Evolutionary conservation across 169 alveolate species (phyloP).

Genomic region (Plasmodium adleri): DNA sequence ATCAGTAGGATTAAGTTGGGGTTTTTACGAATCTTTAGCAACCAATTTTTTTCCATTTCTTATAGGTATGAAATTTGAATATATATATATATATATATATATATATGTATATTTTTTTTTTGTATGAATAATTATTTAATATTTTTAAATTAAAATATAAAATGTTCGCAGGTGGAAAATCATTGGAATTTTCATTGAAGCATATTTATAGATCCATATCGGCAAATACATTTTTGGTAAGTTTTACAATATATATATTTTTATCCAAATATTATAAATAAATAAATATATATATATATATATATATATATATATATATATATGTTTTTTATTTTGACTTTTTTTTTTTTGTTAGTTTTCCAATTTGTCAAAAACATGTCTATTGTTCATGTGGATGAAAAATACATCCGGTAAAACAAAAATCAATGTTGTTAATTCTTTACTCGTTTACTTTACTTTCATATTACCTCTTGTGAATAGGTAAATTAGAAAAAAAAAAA

Average conservation of each 20-base stretch:
- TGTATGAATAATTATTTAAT: background rate
- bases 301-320: too few relatives aligned
- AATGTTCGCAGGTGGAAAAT: constrained; percentile 34
- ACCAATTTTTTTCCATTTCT: constrained; percentile 67
- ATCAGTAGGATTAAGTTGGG: constrained; percentile 74
- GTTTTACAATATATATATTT: background rate
- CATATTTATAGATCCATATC: constrained; percentile 63
- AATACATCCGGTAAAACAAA: constrained; percentile 26
- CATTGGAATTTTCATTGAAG: constrained; percentile 67
- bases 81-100: background rate
- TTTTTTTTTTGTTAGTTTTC: constrained; percentile 15
- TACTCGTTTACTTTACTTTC: constrained; percentile 51
- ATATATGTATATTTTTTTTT: background rate
- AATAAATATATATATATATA: background rate
- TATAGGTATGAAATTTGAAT: constrained; percentile 15
- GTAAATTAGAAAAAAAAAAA: constrained; percentile 34
- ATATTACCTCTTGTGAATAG: constrained; percentile 54
- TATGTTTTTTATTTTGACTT: background rate
- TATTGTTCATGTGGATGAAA: constrained; percentile 46
- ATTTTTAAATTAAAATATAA: background rate
- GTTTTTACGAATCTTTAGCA: constrained; percentile 64
- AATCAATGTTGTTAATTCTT: constrained; percentile 26
- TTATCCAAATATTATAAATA: background rate
- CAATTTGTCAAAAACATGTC: constrained; percentile 42
- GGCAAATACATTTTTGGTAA: constrained; percentile 70